Percentiles rank a stretch among this genome's conserved stretches.
phyloP scores from a whole-genome alignment of 768 basidiomycete genomes.

The Floccularia luteovirens region DNA sequence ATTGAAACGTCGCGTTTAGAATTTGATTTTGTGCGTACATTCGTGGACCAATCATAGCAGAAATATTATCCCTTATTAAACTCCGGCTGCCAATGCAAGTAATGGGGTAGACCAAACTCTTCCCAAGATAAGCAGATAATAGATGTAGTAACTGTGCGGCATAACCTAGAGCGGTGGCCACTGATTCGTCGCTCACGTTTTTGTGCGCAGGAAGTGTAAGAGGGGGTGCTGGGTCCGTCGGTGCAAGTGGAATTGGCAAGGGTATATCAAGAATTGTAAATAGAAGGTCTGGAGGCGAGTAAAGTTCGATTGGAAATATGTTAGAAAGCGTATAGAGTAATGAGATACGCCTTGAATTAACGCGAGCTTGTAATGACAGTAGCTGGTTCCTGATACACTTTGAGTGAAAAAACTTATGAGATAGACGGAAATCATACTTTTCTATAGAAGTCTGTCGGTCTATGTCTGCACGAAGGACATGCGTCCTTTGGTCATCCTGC shows the following conservation, averaged over 20 bases:
- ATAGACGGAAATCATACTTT: neutral
- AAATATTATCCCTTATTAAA: conserved; percentile 86
- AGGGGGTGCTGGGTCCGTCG: conserved; percentile 81
- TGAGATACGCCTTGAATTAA: conserved; percentile 49
- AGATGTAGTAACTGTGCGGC: conserved; percentile 83
- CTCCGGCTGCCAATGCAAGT: conserved; percentile 88
- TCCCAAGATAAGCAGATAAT: conserved; percentile 72
- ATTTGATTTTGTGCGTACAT: conserved; percentile 46
- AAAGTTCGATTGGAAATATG: conserved; percentile 87
- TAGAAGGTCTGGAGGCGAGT: conserved; percentile 77
- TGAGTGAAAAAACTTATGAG: neutral
- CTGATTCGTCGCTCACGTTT: conserved; percentile 74
- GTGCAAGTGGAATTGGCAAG: conserved; percentile 76
- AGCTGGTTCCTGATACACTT: conserved; percentile 35
- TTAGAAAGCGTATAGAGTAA: conserved; percentile 64
- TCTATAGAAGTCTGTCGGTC: neutral
- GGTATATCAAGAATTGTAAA: conserved; percentile 84
- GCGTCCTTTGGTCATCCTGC: neutral
- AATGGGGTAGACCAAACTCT: conserved; percentile 79
- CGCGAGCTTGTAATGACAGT: conserved; percentile 34
- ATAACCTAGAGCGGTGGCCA: conserved; percentile 88
- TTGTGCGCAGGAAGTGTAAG: conserved; percentile 55
- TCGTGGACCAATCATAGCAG: conserved; percentile 90
- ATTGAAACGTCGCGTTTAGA: conserved; percentile 2
- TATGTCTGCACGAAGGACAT: too few species aligned